Base-by-base conservation (phyloP, 805 yeast species). In the Myxozyma melibiosi region DNA sequence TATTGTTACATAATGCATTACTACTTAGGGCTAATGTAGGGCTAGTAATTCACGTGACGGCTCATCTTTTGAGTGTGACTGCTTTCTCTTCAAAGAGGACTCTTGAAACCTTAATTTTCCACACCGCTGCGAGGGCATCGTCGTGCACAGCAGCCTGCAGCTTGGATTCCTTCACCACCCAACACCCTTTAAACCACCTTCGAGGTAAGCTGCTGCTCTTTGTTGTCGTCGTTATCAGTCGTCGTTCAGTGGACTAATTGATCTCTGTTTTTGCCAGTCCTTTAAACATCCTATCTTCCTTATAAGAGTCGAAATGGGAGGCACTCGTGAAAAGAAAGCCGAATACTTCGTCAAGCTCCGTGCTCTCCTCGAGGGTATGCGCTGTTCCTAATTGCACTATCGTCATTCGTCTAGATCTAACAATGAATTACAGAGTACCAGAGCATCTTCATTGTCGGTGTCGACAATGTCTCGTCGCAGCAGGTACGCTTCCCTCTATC, bases 381-480 rank as follows among this genome's bases (percentile, higher is more conserved):
- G 16, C n/a, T 28, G 6, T 31, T 4, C 4, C n/a, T 18, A 20
- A n/a, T n/a, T n/a, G n/a, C n/a, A n/a, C n/a, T n/a, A n/a, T n/a
- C n/a, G n/a, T n/a, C n/a, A n/a, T n/a, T n/a, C n/a, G n/a, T n/a
- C n/a, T n/a, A 6, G 18, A 16, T 18, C 43, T n/a, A 34, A 20
- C n/a, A 18, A n/a, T 9, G 22, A 6, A 5, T 30, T 35, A 44
- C 35, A 79, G 96, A 90, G 79, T 90, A 87, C 96, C 88, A 89
- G 85, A 90, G 97, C 70, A 84, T 92, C 84, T 94, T 94, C 92
- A 79, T 94, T 71, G 98, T 94, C 76, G 98, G 98, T 81, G 97
- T 94, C 72, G 99, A 94, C 84, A 94, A 94, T 84, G 99, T 94
- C 76, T 89, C 98, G 69, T 94, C 99, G 71, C 99, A 94, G 84